Base-by-base conservation (phyloP, 352 stramenopile species). In the Blastocystis sp. region DNA sequence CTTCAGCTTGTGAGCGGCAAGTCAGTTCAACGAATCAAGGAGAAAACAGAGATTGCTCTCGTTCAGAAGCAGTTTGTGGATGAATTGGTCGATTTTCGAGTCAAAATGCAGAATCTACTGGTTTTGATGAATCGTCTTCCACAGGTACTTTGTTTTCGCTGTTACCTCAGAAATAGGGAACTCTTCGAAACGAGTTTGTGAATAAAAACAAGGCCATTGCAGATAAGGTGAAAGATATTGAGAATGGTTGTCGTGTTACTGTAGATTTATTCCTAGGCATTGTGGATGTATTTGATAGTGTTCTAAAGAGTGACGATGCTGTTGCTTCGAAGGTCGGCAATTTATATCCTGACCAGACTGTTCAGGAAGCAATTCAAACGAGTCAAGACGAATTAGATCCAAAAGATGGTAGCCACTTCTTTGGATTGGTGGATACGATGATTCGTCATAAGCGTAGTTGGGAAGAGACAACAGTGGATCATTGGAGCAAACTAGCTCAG, bases 401-500 rank as follows among this genome's bases (percentile, higher is more conserved):
- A 21, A 27, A n/a, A 16, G 71, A 83, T 42, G 71, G 71, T 65
- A 46, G 32, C 29, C 49, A 65, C 14, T 46, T 24, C 7, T 83
- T 51, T 43, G 71, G 21, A 16, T 83, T 52, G 37, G 29, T 83
- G 27, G 29, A 67, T 35, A 37, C 12, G 14, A 63, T 83, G 71
- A 77, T 43, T 46, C 29, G 14, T 14, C 39, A 42, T 7, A 87
- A 87, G 29, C 77, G 77, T 39, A 32, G 14, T 39, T 87, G 77
- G 77, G 77, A 87, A 29, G 77, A 87, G 39, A 39, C 66, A 51
- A 87, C 77, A 6, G 65, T 58, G 27, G 42, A 58, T 14, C 65
- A 87, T 39, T 87, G 77, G 77, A 49, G 39, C 24, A 87, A 87
- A 32, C 56, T 58, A 12, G 59, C 57, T 32, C 77, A 87, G 35